Conservation (phyloP, 2,329 filamentous ascomycete species). For the Hymenoscyphus occultus region DNA sequence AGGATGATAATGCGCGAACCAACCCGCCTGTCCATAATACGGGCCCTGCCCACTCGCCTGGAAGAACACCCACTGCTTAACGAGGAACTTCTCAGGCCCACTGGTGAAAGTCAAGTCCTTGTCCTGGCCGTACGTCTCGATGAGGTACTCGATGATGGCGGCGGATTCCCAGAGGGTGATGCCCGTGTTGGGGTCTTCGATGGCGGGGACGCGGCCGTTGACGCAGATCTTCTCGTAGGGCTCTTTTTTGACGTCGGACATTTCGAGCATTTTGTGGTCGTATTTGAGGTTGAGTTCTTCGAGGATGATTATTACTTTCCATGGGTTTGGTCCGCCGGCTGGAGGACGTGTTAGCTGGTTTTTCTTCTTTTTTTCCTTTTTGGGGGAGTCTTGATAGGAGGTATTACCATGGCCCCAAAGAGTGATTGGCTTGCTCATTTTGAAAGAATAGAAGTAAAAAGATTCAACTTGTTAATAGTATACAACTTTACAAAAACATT, state of each 20-base stretch:
- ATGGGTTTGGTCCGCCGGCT: slow-evolving; percentile 19
- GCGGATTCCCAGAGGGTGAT: slow-evolving; percentile 45
- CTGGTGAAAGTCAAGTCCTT: slow-evolving; percentile 36
- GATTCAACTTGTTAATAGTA: background rate
- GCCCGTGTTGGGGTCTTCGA: slow-evolving; percentile 41
- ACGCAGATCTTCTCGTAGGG: slow-evolving; percentile 36
- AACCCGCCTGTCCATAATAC: slow-evolving; percentile 41
- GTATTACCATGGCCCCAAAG: background rate
- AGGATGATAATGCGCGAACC: slow-evolving; percentile 36
- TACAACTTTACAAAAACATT: background rate
- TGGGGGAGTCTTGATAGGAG: background rate
- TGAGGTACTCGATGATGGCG: slow-evolving; percentile 41
- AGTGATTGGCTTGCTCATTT: slow-evolving; percentile 2
- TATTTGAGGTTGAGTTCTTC: slow-evolving; percentile 43
- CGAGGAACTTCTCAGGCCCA: slow-evolving; percentile 34
- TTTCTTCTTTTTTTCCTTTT: background rate
- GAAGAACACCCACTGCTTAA: slow-evolving; percentile 41
- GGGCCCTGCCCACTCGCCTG: slow-evolving; percentile 40
- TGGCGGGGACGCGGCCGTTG: slow-evolving; percentile 32
- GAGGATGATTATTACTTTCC: slow-evolving; percentile 43
- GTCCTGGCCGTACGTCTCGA: slow-evolving; percentile 41
- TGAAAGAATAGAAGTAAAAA: background rate
- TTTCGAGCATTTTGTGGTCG: slow-evolving; percentile 38
- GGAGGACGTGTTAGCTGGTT: background rate
- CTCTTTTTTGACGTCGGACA: slow-evolving; percentile 41